These are phyloP conservation scores for Erodium moschatum DNA, from an alignment of 441 rosid genomes.

Conservation along the genomic window DNA sequence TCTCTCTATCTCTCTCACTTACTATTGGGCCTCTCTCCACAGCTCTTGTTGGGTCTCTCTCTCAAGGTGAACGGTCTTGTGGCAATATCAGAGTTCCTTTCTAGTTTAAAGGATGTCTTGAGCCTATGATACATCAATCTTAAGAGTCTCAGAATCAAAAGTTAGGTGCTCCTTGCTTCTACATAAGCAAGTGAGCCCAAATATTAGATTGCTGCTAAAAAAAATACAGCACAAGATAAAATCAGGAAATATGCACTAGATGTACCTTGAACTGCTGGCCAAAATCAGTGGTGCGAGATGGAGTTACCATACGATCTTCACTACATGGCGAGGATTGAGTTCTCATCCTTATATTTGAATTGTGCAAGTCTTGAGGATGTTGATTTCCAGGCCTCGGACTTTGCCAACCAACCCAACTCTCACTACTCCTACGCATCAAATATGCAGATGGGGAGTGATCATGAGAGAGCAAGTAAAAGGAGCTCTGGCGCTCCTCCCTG, in stretches of 20 bases:
- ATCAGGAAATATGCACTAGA: not conserved
- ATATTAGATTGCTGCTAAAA: too few species aligned
- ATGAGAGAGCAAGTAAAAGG: slow-evolving; percentile 47
- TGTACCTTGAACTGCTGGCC: slow-evolving; percentile 40
- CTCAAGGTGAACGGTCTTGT: too few species aligned
- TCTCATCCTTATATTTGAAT: slow-evolving; percentile 45
- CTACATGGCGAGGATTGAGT: slow-evolving; percentile 31
- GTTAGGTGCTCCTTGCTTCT: too few species aligned
- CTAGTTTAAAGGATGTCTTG: too few species aligned
- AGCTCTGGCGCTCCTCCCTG: slow-evolving; percentile 57
- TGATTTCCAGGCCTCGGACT: slow-evolving; percentile 29
- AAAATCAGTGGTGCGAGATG: slow-evolving; percentile 30
- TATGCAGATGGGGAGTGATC: slow-evolving; percentile 38
- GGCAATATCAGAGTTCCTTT: too few species aligned
- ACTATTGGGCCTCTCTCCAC: too few species aligned
- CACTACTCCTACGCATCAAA: slow-evolving; percentile 35
- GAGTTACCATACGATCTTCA: slow-evolving; percentile 27
- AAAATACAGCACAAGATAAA: too few species aligned
- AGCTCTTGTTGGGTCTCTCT: too few species aligned
- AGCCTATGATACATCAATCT: too few species aligned
- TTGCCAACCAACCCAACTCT: slow-evolving; percentile 39
- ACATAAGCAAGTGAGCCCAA: too few species aligned
- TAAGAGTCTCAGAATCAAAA: too few species aligned
- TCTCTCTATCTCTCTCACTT: too few species aligned
- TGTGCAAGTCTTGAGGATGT: slow-evolving; percentile 29